Percentiles rank a stretch among this genome's conserved stretches.
Conservation (phyloP, 345 rosid species). For the Gossypium rotundifolium region DNA sequence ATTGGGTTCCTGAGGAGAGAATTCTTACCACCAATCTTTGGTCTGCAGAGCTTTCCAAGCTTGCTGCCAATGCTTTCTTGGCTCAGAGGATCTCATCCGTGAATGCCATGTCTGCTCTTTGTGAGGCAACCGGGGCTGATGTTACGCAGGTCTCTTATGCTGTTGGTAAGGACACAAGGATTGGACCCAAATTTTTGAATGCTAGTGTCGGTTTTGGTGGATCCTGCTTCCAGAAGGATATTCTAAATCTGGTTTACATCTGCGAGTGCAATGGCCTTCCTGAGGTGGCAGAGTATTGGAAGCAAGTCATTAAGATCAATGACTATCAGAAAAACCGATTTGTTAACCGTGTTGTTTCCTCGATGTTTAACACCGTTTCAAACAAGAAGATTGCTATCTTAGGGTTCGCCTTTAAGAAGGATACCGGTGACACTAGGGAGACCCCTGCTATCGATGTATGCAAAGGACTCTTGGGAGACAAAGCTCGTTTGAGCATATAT, state of each 20-base stretch:
- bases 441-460: conserved; percentile 90
- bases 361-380: conserved; percentile 83
- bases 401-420: conserved; percentile 89
- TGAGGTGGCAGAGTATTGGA: conserved; percentile 91
- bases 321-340: conserved; percentile 83
- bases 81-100: conserved; percentile 92
- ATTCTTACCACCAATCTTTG: conserved; percentile 83
- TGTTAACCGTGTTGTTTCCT: conserved; percentile 72
- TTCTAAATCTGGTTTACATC: conserved; percentile 77
- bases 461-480: conserved; percentile 85
- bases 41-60: conserved; percentile 96
- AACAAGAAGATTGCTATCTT: conserved; percentile 72
- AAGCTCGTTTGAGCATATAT: conserved; percentile 76
- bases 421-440: conserved; percentile 88
- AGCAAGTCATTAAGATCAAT: conserved; percentile 88
- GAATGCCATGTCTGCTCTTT: conserved; percentile 88
- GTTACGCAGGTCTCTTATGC: conserved; percentile 69
- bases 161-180: conserved; percentile 72
- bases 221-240: conserved; percentile 87
- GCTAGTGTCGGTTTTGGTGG: conserved; percentile 92
- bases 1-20: conserved; percentile 80
- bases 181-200: conserved; percentile 79
- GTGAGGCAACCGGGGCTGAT: conserved; percentile 90
- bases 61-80: conserved; percentile 87
- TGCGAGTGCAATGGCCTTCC: conserved; percentile 92